A percentile compares a stretch with the other conserved stretches of the same genome.
phyloP scores from a whole-genome alignment of 2,329 filamentous ascomycete species.

The Neoarthrinium moseri region DNA sequence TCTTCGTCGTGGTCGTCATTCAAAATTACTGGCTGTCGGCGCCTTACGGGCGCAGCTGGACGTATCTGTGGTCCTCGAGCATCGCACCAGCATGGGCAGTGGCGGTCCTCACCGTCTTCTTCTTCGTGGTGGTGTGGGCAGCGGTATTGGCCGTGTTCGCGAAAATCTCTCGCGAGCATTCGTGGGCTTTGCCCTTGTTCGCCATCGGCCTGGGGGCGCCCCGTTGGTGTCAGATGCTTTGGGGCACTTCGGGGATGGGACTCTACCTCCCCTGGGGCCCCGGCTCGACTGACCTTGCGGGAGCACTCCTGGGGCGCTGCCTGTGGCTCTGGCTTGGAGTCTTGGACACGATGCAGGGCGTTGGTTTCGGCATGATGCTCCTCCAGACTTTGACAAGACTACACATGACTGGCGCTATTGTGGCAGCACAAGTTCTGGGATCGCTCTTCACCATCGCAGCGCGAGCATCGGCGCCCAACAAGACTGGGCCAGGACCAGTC shows the following conservation, averaged over 20 bases:
- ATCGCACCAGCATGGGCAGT: constrained; percentile 57
- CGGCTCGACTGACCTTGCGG: constrained; percentile 45
- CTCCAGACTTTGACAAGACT: constrained; percentile 63
- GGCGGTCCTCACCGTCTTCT: constrained; percentile 52
- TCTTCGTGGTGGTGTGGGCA: constrained; percentile 57
- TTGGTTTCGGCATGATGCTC: constrained; percentile 68
- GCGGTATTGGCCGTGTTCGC: constrained; percentile 49
- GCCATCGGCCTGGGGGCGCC: constrained; percentile 66
- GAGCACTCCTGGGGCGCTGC: constrained; percentile 54
- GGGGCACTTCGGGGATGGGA: constrained; percentile 60
- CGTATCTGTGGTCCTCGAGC: constrained; percentile 58
- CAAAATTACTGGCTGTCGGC: constrained; percentile 68
- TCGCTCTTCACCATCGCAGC: constrained; percentile 62
- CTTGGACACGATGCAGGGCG: constrained; percentile 62
- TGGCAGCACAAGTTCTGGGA: constrained; percentile 61
- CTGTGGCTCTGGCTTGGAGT: constrained; percentile 69
- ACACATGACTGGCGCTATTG: constrained; percentile 62
- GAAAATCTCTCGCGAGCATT: constrained; percentile 56
- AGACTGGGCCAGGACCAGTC: constrained; percentile 58
- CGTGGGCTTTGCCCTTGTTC: constrained; percentile 67
- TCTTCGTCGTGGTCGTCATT: constrained; percentile 61
- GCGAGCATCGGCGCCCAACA: constrained; percentile 58
- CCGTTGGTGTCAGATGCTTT: constrained; percentile 67
- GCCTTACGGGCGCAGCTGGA: constrained; percentile 67
- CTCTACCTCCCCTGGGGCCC: constrained; percentile 64